These are phyloP conservation scores for Albatrellus ellisii DNA, from an alignment of 768 basidiomycete species.

Conservation along the genomic window DNA sequence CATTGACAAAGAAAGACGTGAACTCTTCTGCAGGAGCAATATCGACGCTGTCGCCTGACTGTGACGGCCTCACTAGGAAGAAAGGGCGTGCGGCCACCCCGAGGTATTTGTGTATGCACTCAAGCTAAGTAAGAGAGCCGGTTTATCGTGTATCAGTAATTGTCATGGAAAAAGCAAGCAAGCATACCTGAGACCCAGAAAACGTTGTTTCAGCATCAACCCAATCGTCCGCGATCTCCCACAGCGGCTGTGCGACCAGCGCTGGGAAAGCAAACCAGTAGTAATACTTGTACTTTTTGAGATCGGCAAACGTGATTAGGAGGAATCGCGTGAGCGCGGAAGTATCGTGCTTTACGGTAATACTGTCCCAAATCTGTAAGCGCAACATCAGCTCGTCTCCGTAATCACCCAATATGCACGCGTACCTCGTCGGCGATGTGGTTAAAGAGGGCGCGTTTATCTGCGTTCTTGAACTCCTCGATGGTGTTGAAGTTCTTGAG, in stretches of 20 bases:
- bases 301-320: conserved; percentile 87
- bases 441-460: conserved; percentile 83
- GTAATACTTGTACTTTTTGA: conserved; percentile 96
- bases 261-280: conserved; percentile 99
- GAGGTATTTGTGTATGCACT: conserved; percentile 38
- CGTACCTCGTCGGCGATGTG: conserved; percentile 51
- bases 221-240: conserved; percentile 73
- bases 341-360: conserved; percentile 37
- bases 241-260: conserved; percentile 77
- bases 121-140: conserved; percentile 27
- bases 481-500: conserved; percentile 97
- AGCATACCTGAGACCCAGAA: conserved; percentile 28
- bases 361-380: conserved; percentile 56
- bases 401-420: conserved; percentile 8
- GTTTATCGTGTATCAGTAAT: neutral
- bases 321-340: conserved; percentile 64
- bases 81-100: conserved; percentile 32
- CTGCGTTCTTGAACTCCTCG: conserved; percentile 84
- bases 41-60: conserved; percentile 20
- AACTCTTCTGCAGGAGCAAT: conserved; percentile 46
- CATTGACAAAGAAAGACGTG: conserved; percentile 38
- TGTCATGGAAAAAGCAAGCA: neutral
- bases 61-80: conserved; percentile 40
- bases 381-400: neutral
- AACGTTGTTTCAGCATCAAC: conserved; percentile 32